Conservation (phyloP, 257 asterid genomes). For the Scutellaria baicalensis region DNA sequence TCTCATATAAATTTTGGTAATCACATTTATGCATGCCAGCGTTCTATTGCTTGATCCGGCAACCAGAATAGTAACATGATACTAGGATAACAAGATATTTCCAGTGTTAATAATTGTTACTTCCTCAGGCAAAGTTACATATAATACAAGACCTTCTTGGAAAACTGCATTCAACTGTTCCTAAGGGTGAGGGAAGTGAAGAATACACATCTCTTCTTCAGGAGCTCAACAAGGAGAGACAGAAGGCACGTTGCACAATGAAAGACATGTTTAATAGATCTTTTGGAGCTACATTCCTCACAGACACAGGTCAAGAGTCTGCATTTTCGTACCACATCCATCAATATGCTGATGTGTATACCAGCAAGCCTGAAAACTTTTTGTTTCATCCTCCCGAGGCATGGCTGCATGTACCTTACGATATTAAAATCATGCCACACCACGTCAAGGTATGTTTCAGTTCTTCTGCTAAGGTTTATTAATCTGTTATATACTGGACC, state of each 20-base stretch:
- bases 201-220: constrained; percentile 53
- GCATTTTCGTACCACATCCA: constrained; percentile 91
- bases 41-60: neutral
- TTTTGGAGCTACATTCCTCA: constrained; percentile 90
- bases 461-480: neutral
- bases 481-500: too few species aligned
- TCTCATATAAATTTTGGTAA: neutral
- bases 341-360: constrained; percentile 89
- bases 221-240: constrained; percentile 85
- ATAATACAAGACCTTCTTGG: constrained; percentile 87
- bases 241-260: constrained; percentile 63
- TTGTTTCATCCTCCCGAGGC: constrained; percentile 78
- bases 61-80: neutral
- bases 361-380: constrained; percentile 95
- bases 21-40: neutral
- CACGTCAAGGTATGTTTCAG: constrained; percentile 66
- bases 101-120: neutral
- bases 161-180: constrained; percentile 66
- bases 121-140: constrained; percentile 77
- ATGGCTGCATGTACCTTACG: constrained; percentile 95
- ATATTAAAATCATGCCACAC: constrained; percentile 96
- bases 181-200: constrained; percentile 41
- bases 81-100: neutral
- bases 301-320: constrained; percentile 93
- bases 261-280: constrained; percentile 82